Conservation (phyloP, 2,329 filamentous ascomycete species). For the Pseudocercospora fuligena region DNA sequence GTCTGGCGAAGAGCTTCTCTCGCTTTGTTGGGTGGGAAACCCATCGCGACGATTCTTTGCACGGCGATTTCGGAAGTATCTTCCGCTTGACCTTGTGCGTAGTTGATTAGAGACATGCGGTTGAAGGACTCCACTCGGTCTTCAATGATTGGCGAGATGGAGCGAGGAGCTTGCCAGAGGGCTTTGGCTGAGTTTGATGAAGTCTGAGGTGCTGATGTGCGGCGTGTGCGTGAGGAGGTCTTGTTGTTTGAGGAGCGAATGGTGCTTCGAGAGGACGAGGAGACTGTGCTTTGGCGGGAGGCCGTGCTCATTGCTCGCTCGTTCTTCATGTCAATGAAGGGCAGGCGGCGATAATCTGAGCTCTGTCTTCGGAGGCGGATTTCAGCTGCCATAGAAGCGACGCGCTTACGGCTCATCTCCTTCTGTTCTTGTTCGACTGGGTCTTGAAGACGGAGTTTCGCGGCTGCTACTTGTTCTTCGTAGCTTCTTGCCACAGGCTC, state of each 20-base stretch:
- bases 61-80: constrained; percentile 62
- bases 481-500: constrained; percentile 65
- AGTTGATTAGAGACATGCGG: constrained; percentile 25
- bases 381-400: constrained; percentile 50
- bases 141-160: constrained; percentile 39
- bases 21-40: constrained; percentile 61
- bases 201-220: constrained; percentile 1
- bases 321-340: constrained; percentile 43
- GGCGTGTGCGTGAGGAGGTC: background rate
- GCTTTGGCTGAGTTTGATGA: constrained; percentile 5
- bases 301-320: constrained; percentile 45
- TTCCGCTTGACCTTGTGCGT: constrained; percentile 28
- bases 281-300: constrained; percentile 30
- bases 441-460: constrained; percentile 39
- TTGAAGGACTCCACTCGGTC: constrained; percentile 32
- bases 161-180: constrained; percentile 21
- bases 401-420: constrained; percentile 48
- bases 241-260: background rate
- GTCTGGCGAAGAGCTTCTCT: constrained; percentile 63
- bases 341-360: constrained; percentile 43
- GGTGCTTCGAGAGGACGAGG: background rate
- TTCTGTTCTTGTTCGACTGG: constrained; percentile 43
- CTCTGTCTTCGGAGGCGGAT: constrained; percentile 45
- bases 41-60: constrained; percentile 62
- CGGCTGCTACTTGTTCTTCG: constrained; percentile 53